These are phyloP conservation scores for Suillus brevipes DNA, from an alignment of 768 basidiomycete genomes.

Conservation along the genomic window DNA sequence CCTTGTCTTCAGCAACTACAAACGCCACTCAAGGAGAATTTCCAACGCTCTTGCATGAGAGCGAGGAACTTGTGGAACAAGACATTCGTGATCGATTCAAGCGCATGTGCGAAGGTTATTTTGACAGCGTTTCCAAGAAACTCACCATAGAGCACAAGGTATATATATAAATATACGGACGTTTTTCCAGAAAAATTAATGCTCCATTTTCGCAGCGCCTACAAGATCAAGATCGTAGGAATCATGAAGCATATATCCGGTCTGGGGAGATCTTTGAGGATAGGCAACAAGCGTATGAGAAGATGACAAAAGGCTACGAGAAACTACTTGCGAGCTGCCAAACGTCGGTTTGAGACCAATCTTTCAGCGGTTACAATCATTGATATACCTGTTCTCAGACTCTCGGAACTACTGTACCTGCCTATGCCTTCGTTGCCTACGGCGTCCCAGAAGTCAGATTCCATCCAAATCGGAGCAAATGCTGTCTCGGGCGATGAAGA, in stretches of 20 bases:
- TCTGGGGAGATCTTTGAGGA: constrained; percentile 99
- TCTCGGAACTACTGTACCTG: constrained; percentile 89
- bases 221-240: constrained; percentile 94
- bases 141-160: constrained; percentile 91
- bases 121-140: constrained; percentile 89
- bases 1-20: constrained; percentile 43
- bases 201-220: constrained; percentile 58
- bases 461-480: constrained; percentile 71
- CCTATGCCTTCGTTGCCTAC: constrained; percentile 84
- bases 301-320: constrained; percentile 96
- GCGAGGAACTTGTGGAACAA: constrained; percentile 78
- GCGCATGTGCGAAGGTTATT: constrained; percentile 92
- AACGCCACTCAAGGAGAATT: constrained; percentile 38
- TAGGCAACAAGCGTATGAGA: constrained; percentile 97
- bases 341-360: constrained; percentile 51
- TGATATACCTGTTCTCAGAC: constrained; percentile 41
- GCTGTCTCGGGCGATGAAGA: constrained; percentile 53
- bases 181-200: neutral
- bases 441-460: constrained; percentile 75
- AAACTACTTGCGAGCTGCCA: constrained; percentile 87
- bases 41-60: constrained; percentile 46
- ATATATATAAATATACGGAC: constrained; percentile 18
- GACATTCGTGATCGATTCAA: constrained; percentile 88
- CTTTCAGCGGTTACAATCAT: constrained; percentile 3
- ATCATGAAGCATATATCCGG: constrained; percentile 98